phyloP scores from a whole-genome alignment of 2,329 filamentous ascomycete species.

The Elsinoe necatrix region DNA sequence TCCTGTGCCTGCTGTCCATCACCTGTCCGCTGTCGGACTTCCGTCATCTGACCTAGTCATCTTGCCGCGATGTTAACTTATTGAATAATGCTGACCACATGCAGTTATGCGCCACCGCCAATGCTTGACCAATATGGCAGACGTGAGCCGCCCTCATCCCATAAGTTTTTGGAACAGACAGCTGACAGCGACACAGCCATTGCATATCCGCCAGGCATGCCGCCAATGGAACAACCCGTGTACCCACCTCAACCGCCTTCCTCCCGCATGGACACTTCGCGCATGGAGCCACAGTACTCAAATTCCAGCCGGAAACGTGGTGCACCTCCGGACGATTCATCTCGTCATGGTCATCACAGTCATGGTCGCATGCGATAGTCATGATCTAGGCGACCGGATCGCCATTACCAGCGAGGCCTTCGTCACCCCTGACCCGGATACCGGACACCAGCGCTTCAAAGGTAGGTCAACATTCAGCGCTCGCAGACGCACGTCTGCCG shows the following conservation, averaged over 20 bases:
- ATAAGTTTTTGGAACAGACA: not conserved
- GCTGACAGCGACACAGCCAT: not conserved
- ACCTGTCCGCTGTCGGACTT: not conserved
- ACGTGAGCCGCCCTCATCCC: slow-evolving; percentile 14
- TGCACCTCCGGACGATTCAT: slow-evolving; percentile 7
- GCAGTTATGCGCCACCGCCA: slow-evolving; percentile 15
- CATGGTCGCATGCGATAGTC: slow-evolving; percentile 6
- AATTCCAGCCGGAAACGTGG: slow-evolving; percentile 14
- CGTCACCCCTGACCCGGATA: not conserved
- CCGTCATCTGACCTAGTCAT: too few species aligned
- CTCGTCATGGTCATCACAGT: slow-evolving; percentile 2
- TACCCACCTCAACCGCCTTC: slow-evolving; percentile 1
- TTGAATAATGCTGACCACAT: not conserved
- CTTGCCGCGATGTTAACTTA: too few species aligned
- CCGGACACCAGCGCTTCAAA: not conserved
- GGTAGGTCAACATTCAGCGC: slow-evolving; percentile 6
- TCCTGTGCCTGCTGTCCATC: not conserved
- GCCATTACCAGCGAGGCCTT: not conserved
- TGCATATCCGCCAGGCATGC: not conserved
- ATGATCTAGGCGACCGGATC: not conserved
- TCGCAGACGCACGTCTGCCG: not conserved
- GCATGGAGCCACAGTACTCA: slow-evolving; percentile 7
- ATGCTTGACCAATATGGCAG: slow-evolving; percentile 18
- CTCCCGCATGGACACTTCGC: not conserved
- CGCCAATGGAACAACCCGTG: not conserved